phyloP scores from a whole-genome alignment of 305 asterid species.

The Salvia sclarea region DNA sequence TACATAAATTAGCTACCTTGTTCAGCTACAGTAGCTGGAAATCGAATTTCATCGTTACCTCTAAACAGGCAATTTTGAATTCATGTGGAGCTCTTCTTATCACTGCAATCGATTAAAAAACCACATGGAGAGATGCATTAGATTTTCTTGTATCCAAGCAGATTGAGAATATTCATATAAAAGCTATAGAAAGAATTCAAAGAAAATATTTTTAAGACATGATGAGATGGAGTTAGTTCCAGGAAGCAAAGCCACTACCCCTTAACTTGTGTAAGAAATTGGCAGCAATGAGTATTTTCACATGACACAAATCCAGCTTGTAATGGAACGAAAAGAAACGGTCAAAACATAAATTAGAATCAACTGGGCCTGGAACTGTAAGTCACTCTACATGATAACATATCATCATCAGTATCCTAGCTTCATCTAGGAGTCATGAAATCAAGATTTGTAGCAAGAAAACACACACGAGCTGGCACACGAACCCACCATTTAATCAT shows the following conservation, averaged over 20 bases:
- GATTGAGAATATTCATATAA: neutral
- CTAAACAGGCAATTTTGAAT: conserved; percentile 98
- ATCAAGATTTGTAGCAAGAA: too few relatives aligned
- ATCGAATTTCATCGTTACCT: conserved; percentile 44
- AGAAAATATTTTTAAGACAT: too few relatives aligned
- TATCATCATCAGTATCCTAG: neutral
- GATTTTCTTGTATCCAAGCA: too few relatives aligned
- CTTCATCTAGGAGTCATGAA: neutral
- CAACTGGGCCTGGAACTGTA: neutral
- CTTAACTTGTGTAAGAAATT: neutral
- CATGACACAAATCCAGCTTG: neutral
- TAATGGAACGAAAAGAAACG: neutral
- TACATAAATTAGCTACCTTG: neutral
- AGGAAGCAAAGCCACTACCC: neutral
- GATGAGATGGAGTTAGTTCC: neutral
- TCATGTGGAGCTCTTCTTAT: conserved; percentile 99
- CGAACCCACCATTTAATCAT: neutral
- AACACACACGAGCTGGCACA: too few relatives aligned
- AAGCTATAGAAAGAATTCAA: too few relatives aligned
- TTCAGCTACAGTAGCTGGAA: neutral
- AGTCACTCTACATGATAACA: neutral
- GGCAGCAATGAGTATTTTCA: neutral
- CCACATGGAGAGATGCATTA: too few relatives aligned
- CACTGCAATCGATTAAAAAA: conserved; percentile 53
- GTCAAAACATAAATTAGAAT: neutral